A percentile compares a stretch with the other conserved stretches of the same genome.
Evolutionary conservation across 306 rosid genomes (phyloP).

Genomic region (Sechiopsis laciniata): DNA sequence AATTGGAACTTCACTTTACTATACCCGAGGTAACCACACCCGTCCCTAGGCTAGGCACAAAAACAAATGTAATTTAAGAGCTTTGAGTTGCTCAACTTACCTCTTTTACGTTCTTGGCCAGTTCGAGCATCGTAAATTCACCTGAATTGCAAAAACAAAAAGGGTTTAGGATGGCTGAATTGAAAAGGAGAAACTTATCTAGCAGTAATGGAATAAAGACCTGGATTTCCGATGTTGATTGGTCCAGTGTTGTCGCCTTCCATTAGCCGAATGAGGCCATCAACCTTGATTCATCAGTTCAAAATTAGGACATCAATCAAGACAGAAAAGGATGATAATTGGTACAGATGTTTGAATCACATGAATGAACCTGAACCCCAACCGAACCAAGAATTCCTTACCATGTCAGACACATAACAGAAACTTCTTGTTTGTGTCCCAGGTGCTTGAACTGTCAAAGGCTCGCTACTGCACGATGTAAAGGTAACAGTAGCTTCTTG

Average conservation of each 20-base stretch:
- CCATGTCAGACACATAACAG: constrained; percentile 55
- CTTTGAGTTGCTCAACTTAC: constrained; percentile 24
- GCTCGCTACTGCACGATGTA: constrained; percentile 49
- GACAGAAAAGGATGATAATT: constrained; percentile 6
- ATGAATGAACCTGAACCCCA: not conserved
- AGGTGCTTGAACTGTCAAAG: constrained; percentile 48
- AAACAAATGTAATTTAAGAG: not conserved
- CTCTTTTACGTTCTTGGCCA: constrained; percentile 94
- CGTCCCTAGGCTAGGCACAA: too few relatives aligned
- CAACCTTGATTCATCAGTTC: constrained; percentile 29
- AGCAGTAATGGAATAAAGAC: constrained; percentile 15
- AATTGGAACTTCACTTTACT: too few relatives aligned
- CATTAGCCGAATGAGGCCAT: constrained; percentile 50
- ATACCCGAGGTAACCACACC: too few relatives aligned
- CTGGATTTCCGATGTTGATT: constrained; percentile 52
- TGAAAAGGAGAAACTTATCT: not conserved
- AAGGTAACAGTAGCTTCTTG: not conserved
- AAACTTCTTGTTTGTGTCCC: constrained; percentile 50
- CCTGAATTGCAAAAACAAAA: constrained; percentile 37
- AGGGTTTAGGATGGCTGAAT: not conserved
- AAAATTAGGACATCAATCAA: not conserved
- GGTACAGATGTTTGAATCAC: not conserved
- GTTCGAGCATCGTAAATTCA: constrained; percentile 92
- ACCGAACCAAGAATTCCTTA: constrained; percentile 19
- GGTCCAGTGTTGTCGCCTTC: constrained; percentile 49